Base-by-base conservation (phyloP, 371 early-diverging fungal species). In the Mortierella sp. region DNA sequence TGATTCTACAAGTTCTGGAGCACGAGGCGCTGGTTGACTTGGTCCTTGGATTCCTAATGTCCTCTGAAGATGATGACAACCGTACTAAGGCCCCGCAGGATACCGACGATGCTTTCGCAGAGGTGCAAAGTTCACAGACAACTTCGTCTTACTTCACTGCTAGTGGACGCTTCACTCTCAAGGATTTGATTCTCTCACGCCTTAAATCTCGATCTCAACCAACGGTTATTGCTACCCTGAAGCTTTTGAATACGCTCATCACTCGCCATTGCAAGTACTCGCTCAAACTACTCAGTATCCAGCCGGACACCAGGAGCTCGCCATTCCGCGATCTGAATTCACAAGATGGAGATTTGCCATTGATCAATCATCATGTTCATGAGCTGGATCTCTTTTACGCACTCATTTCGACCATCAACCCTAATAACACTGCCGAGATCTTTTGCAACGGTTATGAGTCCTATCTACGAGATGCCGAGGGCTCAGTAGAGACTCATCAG, bases 191-290 rank as follows among this genome's bases (percentile, higher is more conserved):
- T 21, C 91, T 94, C 67, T 90, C 91, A 13, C 90, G 93, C 24
- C 87, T 95, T 41, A 88, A 92, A 72, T 92, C 93, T 3, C 89
- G 87, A 11, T 93, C 93, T 0, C 90, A 89, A 52, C 87, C 92
- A 4, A 91, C 94, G 0, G 95, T 96, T 9, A 93, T 94, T 63
- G 93, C 94, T 4, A 93, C 96, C 0, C 85, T 97, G 33, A 94
- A 93, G 69, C 83, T 98, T 15, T 86, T 97, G 45, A 90, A 92
- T 24, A 91, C 92, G 0, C 70, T 97, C 13, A 89, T 98, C 55
- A 84, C 87, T 8, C 86, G 89, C 13, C 96, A 97, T 73, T 94
- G 94, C 77, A 89, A 89, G 50, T 93, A 92, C 70, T 88, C 95
- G 6, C 85, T 94, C 36, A 87, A 86, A 59, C 72, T 96, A 28